phyloP scores from a whole-genome alignment of 2,329 filamentous ascomycete genomes.

The Penicillium sp. region DNA sequence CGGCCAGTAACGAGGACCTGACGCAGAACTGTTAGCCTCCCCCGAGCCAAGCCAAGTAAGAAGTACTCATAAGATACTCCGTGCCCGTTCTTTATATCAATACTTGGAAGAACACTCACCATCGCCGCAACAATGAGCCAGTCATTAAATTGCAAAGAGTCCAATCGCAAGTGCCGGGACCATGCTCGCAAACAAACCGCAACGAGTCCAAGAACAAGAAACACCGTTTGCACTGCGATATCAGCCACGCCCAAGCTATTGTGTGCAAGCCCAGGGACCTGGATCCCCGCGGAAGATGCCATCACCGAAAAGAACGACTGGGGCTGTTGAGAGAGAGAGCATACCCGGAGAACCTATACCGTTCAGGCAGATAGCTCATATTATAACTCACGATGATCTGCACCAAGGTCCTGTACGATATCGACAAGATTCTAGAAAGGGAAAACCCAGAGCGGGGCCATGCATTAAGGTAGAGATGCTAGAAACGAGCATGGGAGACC shows the following conservation, averaged over 20 bases:
- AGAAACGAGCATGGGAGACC: not conserved
- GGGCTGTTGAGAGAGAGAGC: too few species aligned
- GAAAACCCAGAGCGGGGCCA: not conserved
- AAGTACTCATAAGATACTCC: not conserved
- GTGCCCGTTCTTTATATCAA: not conserved
- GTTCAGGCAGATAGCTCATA: too few species aligned
- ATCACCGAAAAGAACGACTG: conserved; percentile 1
- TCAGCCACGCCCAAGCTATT: conserved; percentile 18
- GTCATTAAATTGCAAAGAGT: conserved; percentile 13
- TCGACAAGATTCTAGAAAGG: too few species aligned
- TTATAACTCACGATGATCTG: too few species aligned
- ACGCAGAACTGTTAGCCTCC: not conserved
- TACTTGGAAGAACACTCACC: conserved; percentile 4
- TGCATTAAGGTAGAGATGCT: conserved; percentile 2
- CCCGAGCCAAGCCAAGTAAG: not conserved
- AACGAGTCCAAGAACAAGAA: conserved; percentile 8
- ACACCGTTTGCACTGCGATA: conserved; percentile 16
- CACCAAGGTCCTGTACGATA: not conserved
- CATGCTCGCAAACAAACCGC: conserved; percentile 14
- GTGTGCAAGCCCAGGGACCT: conserved; percentile 13
- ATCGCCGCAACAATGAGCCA: conserved; percentile 13
- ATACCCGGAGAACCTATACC: too few species aligned
- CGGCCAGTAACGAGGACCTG: conserved; percentile 15
- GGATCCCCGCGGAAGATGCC: conserved; percentile 5
- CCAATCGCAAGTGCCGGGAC: conserved; percentile 12